Evolutionary conservation across 345 rosid species (phyloP).

Genomic region (Noccaea bulbosa): DNA sequence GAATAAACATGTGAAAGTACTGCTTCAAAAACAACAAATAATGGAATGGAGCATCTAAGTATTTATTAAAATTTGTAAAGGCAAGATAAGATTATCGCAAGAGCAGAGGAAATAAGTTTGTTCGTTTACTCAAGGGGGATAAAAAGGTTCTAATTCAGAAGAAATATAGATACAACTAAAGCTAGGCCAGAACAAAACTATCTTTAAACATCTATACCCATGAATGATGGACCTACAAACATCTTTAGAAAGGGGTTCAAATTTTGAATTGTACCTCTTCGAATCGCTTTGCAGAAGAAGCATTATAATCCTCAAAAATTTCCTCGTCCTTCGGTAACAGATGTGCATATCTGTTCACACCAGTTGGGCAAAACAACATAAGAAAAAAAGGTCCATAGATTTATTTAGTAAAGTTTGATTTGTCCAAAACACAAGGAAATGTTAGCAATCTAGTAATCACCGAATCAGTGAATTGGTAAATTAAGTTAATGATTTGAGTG

Average conservation of each 20-base stretch:
- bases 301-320: slow-evolving; percentile 77
- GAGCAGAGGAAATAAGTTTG: slow-evolving; percentile 20
- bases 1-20: slow-evolving; percentile 19
- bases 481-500: not conserved
- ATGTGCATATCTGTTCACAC: slow-evolving; percentile 77
- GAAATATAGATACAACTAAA: slow-evolving; percentile 14
- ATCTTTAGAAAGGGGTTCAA: not conserved
- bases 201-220: slow-evolving; percentile 9
- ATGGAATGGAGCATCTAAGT: slow-evolving; percentile 10
- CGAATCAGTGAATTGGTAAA: slow-evolving; percentile 10
- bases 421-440: slow-evolving; percentile 24
- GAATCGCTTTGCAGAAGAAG: slow-evolving; percentile 71
- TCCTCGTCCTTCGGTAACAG: slow-evolving; percentile 93
- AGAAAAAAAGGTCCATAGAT: slow-evolving; percentile 20
- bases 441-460: slow-evolving; percentile 27
- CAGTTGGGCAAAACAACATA: slow-evolving; percentile 19
- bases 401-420: slow-evolving; percentile 14
- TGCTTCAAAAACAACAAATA: slow-evolving; percentile 22
- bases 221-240: slow-evolving; percentile 23
- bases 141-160: slow-evolving; percentile 7
- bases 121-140: slow-evolving; percentile 6
- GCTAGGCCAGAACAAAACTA: slow-evolving; percentile 30
- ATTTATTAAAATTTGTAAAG: not conserved
- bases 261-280: slow-evolving; percentile 69
- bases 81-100: slow-evolving; percentile 16